Conservation (phyloP, 192 early-diverging fungal genomes). For the Diversispora eburnea region DNA sequence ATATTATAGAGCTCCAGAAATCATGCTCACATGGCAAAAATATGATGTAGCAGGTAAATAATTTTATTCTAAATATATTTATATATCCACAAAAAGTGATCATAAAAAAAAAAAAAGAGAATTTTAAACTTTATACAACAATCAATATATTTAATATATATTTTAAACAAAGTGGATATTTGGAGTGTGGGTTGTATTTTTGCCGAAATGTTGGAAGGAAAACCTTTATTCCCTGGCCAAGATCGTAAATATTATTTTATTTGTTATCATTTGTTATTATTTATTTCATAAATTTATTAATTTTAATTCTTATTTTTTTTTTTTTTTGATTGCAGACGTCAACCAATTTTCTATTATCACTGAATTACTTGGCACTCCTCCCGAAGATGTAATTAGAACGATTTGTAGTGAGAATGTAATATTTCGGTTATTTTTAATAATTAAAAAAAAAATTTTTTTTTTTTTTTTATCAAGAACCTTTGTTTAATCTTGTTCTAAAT, state of each 20-base stretch:
- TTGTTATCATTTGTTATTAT: constrained; percentile 19
- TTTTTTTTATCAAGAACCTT: too few relatives aligned
- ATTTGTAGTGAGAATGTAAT: constrained; percentile 88
- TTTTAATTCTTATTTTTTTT: background rate
- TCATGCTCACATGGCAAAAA: constrained; percentile 97
- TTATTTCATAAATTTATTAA: background rate
- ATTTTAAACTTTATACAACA: too few relatives aligned
- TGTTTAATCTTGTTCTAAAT: too few relatives aligned
- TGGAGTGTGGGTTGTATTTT: constrained; percentile 96
- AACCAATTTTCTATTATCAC: constrained; percentile 96
- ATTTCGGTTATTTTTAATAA: background rate
- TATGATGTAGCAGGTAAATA: constrained; percentile 80
- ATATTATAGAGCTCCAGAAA: constrained; percentile 97
- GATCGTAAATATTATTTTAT: constrained; percentile 62
- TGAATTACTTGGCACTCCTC: constrained; percentile 86
- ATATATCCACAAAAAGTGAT: too few relatives aligned
- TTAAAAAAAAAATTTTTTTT: background rate
- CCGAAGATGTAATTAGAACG: constrained; percentile 86
- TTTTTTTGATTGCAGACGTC: constrained; percentile 55
- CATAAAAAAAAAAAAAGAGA: too few relatives aligned
- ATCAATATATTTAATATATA: background rate
- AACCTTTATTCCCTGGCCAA: constrained; percentile 91
- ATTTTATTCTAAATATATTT: background rate
- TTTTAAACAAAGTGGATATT: constrained; percentile 66
- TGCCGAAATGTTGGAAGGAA: constrained; percentile 95